These are phyloP conservation scores for Tubosaeta sp. DNA, from an alignment of 768 basidiomycete species.

Conservation along the genomic window DNA sequence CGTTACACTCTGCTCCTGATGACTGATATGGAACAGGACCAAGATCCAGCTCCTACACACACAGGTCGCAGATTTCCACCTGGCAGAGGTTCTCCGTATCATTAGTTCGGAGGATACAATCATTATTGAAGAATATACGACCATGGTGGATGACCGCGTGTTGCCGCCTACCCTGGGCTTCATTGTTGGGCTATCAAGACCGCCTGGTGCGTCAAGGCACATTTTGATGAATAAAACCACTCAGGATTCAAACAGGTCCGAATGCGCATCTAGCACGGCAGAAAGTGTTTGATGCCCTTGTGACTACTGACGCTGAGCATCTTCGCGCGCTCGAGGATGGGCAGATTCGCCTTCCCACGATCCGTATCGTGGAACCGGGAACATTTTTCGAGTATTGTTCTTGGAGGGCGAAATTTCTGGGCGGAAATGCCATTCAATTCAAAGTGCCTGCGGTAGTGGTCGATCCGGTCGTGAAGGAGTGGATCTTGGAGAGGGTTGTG, in stretches of 20 bases:
- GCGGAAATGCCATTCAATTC: too few species aligned
- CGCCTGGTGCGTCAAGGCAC: constrained; percentile 4
- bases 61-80: constrained; percentile 8
- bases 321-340: too few species aligned
- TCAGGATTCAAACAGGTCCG: constrained; percentile 4
- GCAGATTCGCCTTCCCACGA: too few species aligned
- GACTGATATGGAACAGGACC: too few species aligned
- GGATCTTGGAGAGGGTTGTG: constrained; percentile 16
- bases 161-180: constrained; percentile 7
- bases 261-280: background rate
- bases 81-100: constrained; percentile 1
- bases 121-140: constrained; percentile 12
- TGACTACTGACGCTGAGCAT: too few species aligned
- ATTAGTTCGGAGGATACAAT: constrained; percentile 2
- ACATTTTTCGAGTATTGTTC: too few species aligned
- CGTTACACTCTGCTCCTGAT: too few species aligned
- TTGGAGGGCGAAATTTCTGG: too few species aligned
- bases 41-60: too few species aligned
- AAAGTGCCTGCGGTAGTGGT: too few species aligned
- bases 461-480: constrained; percentile 2
- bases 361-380: too few species aligned
- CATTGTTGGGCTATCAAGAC: constrained; percentile 11
- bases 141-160: constrained; percentile 12
- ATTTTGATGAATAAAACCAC: background rate
- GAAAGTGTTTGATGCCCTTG: too few species aligned